phyloP scores from a whole-genome alignment of 2,329 filamentous ascomycete genomes.

The Ceratocystis destructans region DNA sequence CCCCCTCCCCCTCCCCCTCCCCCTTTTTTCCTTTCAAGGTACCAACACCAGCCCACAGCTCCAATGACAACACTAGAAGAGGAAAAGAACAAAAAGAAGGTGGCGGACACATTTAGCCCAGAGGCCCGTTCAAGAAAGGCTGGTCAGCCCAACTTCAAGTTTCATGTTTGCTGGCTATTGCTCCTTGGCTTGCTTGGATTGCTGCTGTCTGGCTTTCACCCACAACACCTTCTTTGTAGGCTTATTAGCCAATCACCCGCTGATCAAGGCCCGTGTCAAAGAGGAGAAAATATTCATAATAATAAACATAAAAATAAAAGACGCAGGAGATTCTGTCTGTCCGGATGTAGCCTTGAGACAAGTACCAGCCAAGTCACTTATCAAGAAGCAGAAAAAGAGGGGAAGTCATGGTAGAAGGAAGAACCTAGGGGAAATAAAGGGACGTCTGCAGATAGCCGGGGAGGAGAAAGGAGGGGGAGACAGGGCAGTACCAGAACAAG shows the following conservation, averaged over 20 bases:
- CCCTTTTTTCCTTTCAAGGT: background rate
- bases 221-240: background rate
- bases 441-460: background rate
- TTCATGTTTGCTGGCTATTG: background rate
- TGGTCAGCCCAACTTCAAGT: background rate
- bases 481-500: background rate
- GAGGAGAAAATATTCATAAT: background rate
- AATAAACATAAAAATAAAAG: background rate
- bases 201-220: background rate
- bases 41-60: background rate
- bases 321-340: background rate
- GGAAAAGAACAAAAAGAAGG: background rate
- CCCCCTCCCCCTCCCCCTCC: background rate
- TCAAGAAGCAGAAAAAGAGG: background rate
- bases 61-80: background rate
- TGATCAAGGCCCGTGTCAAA: background rate
- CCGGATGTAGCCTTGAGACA: background rate
- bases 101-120: background rate
- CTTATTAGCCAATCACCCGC: background rate
- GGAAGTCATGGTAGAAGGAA: background rate
- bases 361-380: background rate
- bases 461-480: background rate
- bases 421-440: slow-evolving; percentile 2
- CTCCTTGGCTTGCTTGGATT: background rate
- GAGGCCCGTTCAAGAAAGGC: background rate